These are phyloP conservation scores for Glycine latifolia DNA, from an alignment of 306 rosid genomes.

Conservation along the genomic window DNA sequence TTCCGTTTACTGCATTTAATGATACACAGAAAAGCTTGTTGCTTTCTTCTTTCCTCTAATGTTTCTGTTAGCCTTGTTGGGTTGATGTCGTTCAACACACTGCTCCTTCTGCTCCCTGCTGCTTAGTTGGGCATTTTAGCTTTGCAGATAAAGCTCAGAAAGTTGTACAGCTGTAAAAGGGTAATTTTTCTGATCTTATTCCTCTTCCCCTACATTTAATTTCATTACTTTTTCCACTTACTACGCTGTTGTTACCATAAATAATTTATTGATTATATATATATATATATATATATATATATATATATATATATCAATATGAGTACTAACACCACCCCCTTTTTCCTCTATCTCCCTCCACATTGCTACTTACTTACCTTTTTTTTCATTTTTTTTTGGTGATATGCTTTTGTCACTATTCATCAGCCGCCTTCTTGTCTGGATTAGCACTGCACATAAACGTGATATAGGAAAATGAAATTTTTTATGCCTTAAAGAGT, in stretches of 20 bases:
- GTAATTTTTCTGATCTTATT: conserved; percentile 46
- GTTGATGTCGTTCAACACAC: conserved; percentile 54
- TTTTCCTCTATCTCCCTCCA: neutral
- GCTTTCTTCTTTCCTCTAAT: conserved; percentile 48
- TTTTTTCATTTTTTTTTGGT: neutral
- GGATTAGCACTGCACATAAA: conserved; percentile 50
- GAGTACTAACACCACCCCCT: neutral
- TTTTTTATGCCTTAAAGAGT: neutral
- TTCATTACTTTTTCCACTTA: conserved; percentile 2
- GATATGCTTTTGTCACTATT: conserved; percentile 38
- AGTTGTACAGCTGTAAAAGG: conserved; percentile 62
- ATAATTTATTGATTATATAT: conserved; percentile 10
- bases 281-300: too few relatives aligned
- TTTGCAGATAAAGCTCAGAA: conserved; percentile 74
- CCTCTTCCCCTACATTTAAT: conserved; percentile 6
- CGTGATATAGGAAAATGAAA: conserved; percentile 46
- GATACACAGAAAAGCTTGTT: conserved; percentile 55
- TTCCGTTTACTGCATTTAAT: conserved; percentile 53
- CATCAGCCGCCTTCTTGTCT: conserved; percentile 61
- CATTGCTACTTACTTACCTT: neutral
- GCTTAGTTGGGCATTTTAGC: conserved; percentile 68
- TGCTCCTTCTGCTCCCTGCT: conserved; percentile 52
- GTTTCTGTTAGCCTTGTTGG: conserved; percentile 59
- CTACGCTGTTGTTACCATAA: conserved; percentile 32
- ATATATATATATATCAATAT: neutral